A percentile compares a stretch with the other conserved stretches of the same genome.
Conservation (phyloP, 768 basidiomycete species). For the Tylopilus sp. region DNA sequence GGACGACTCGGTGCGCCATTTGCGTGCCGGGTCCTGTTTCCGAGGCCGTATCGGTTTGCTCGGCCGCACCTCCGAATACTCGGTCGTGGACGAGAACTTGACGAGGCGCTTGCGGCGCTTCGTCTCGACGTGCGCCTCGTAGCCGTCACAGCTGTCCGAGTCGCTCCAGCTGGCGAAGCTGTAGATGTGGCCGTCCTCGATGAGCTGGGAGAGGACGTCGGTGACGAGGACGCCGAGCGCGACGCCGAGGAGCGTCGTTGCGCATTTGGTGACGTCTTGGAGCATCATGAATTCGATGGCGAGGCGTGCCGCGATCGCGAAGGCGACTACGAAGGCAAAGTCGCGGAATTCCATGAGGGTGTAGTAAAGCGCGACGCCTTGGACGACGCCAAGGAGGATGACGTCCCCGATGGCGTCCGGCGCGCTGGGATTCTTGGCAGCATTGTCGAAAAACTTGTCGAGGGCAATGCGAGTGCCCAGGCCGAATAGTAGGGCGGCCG, state of each 20-base stretch:
- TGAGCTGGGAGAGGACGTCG: slow-evolving; percentile 64
- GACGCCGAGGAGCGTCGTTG: slow-evolving; percentile 62
- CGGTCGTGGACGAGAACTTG: slow-evolving; percentile 44
- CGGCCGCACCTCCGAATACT: slow-evolving; percentile 23
- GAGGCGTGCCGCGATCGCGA: slow-evolving; percentile 59
- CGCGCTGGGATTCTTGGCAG: slow-evolving; percentile 28
- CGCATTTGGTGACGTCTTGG: slow-evolving; percentile 52
- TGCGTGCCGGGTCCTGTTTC: slow-evolving; percentile 28
- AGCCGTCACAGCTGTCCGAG: slow-evolving; percentile 17
- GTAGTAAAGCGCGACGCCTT: slow-evolving; percentile 72
- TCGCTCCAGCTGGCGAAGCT: slow-evolving; percentile 23
- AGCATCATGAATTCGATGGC: slow-evolving; percentile 55
- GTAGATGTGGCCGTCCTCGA: slow-evolving; percentile 47
- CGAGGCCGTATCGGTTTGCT: slow-evolving; percentile 26
- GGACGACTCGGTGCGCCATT: slow-evolving; percentile 35
- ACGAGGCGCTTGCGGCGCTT: slow-evolving; percentile 41
- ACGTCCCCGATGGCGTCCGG: slow-evolving; percentile 48
- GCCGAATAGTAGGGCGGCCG: slow-evolving; percentile 69
- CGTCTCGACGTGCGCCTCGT: slow-evolving; percentile 10
- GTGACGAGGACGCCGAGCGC: slow-evolving; percentile 68
- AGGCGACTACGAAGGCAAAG: slow-evolving; percentile 53
- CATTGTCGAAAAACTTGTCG: slow-evolving; percentile 50
- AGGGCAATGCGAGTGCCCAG: slow-evolving; percentile 70
- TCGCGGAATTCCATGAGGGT: slow-evolving; percentile 52
- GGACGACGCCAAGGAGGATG: slow-evolving; percentile 69